phyloP scores from a whole-genome alignment of 345 rosid species.

The Lepidium didymum region DNA sequence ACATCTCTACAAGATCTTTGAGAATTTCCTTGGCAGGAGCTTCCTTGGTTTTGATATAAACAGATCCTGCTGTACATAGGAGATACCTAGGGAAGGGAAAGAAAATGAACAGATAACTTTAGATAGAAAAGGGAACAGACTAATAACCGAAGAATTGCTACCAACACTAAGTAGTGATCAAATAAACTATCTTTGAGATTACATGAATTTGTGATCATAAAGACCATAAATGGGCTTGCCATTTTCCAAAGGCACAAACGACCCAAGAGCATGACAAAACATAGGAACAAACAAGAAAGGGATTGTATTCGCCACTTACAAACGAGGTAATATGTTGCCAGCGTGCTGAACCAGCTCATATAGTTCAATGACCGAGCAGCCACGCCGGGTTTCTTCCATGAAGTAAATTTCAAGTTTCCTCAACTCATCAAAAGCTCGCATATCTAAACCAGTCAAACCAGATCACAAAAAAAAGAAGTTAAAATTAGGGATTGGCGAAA shows the following conservation, averaged over 20 bases:
- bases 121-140: neutral
- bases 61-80: slow-evolving; percentile 95
- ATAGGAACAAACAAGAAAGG: neutral
- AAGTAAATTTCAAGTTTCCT: slow-evolving; percentile 92
- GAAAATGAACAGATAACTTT: neutral
- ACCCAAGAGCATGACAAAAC: neutral
- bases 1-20: slow-evolving; percentile 99
- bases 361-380: slow-evolving; percentile 89
- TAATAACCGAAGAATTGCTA: neutral
- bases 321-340: slow-evolving; percentile 92
- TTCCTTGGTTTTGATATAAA: slow-evolving; percentile 92
- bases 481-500: neutral
- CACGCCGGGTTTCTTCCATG: slow-evolving; percentile 89
- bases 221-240: neutral
- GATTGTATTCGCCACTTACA: slow-evolving; percentile 44
- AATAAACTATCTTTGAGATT: neutral
- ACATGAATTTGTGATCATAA: neutral
- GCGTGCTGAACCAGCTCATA: slow-evolving; percentile 98
- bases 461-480: neutral
- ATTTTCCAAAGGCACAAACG: neutral
- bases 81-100: slow-evolving; percentile 55
- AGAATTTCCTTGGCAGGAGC: slow-evolving; percentile 98
- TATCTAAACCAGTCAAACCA: slow-evolving; percentile 42
- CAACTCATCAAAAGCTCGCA: slow-evolving; percentile 96
- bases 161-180: neutral